Evolutionary conservation across 2,329 filamentous ascomycete species (phyloP).

Genomic region (Monosporascus sp.): DNA sequence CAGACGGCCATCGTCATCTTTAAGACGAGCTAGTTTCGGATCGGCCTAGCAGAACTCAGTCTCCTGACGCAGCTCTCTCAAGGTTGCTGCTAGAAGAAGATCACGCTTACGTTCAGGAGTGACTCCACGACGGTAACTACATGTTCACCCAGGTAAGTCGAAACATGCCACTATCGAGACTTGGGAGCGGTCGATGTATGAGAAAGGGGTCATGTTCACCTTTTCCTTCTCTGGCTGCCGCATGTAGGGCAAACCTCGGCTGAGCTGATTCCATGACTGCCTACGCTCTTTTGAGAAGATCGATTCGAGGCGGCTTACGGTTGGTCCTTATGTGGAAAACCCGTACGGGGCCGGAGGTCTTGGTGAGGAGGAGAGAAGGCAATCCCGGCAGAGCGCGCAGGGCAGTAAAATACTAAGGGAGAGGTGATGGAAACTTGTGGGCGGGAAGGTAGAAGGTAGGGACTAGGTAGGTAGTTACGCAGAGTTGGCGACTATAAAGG

Average conservation of each 20-base stretch:
- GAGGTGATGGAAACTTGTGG: neutral
- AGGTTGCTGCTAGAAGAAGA: neutral
- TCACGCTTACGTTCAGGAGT: conserved; percentile 56
- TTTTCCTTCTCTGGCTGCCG: conserved; percentile 78
- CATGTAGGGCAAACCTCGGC: conserved; percentile 74
- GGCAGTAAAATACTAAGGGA: neutral
- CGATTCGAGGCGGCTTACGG: neutral
- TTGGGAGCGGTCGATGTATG: neutral
- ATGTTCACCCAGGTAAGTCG: neutral
- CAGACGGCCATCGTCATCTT: conserved; percentile 83
- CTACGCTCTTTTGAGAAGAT: neutral
- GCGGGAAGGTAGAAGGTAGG: neutral
- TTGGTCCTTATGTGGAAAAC: neutral
- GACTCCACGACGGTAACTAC: conserved; percentile 69
- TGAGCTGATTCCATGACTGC: neutral
- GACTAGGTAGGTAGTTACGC: neutral
- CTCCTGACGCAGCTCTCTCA: conserved; percentile 15
- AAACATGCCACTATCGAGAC: neutral
- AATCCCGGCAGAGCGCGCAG: neutral
- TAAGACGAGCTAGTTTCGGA: conserved; percentile 64
- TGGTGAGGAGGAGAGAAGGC: neutral
- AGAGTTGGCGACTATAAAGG: too few relatives aligned
- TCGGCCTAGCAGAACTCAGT: conserved; percentile 55
- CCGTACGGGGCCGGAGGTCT: neutral
- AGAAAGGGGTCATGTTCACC: conserved; percentile 46